phyloP scores from a whole-genome alignment of 2,329 filamentous ascomycete species.

The Didymella glomerata region DNA sequence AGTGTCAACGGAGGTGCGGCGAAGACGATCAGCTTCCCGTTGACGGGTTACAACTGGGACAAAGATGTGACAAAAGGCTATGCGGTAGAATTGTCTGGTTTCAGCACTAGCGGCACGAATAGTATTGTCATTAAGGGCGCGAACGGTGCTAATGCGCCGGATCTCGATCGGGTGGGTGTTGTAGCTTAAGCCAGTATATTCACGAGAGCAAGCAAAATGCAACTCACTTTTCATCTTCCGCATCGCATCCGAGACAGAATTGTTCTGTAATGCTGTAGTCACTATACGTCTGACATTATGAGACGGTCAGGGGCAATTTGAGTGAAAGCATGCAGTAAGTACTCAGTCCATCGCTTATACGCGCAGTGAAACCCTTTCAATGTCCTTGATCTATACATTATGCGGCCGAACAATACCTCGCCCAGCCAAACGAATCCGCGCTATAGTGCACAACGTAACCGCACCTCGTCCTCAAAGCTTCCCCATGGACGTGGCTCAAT shows the following conservation, averaged over 20 bases:
- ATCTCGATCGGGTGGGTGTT: conserved; percentile 30
- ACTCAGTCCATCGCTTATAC: neutral
- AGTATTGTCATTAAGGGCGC: conserved; percentile 27
- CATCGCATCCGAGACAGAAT: neutral
- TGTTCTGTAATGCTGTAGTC: neutral
- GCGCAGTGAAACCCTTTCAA: neutral
- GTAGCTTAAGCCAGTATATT: conserved; percentile 10
- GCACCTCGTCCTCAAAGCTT: neutral
- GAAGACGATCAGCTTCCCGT: conserved; percentile 31
- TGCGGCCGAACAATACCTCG: neutral
- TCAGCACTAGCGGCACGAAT: conserved; percentile 29
- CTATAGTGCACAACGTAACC: neutral
- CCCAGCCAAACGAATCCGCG: neutral
- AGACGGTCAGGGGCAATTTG: neutral
- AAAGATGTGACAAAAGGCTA: conserved; percentile 27
- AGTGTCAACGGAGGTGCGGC: conserved; percentile 32
- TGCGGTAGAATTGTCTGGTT: conserved; percentile 28
- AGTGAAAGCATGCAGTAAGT: neutral
- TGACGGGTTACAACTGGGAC: conserved; percentile 32
- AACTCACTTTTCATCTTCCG: neutral
- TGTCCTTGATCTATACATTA: neutral
- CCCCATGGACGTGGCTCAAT: neutral
- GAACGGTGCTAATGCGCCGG: conserved; percentile 22
- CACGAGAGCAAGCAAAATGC: neutral
- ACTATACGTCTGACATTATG: neutral